A percentile compares a stretch with the other conserved stretches of the same genome.
These are phyloP conservation scores for Zymoseptoria brevis DNA, from an alignment of 2,329 filamentous ascomycete genomes.

Conservation along the genomic window DNA sequence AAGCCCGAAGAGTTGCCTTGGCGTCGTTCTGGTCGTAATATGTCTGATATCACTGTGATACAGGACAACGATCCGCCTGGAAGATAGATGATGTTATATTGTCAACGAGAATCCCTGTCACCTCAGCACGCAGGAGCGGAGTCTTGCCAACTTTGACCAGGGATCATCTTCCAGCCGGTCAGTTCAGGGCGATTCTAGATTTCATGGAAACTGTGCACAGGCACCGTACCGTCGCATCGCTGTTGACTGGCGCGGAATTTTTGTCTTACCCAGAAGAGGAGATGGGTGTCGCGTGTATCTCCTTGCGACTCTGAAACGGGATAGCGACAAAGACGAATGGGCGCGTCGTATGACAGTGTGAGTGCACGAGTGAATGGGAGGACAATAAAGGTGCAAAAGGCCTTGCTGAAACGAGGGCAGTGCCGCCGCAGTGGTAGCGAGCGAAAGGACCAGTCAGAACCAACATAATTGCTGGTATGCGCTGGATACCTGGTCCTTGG, in stretches of 20 bases:
- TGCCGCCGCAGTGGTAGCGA: constrained; percentile 13
- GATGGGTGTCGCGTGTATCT: background rate
- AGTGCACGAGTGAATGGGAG: constrained; percentile 5
- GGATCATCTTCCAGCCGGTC: background rate
- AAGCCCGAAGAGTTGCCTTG: background rate
- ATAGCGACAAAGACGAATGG: constrained; percentile 8
- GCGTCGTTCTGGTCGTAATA: background rate
- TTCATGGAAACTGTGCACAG: background rate
- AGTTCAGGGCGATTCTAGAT: background rate
- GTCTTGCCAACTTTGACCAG: background rate
- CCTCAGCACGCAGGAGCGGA: background rate
- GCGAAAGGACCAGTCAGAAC: constrained; percentile 12
- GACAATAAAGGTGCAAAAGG: constrained; percentile 7
- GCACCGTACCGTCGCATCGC: background rate
- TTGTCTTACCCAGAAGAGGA: background rate
- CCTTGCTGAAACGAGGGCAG: constrained; percentile 6
- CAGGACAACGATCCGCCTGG: background rate
- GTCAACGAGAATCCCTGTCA: background rate
- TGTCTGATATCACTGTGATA: background rate
- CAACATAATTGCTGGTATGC: background rate
- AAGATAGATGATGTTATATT: background rate
- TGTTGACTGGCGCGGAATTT: background rate
- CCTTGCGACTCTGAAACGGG: constrained; percentile 11
- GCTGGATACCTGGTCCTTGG: constrained; percentile 14
- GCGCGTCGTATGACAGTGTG: constrained; percentile 14